These are phyloP conservation scores for Scytalidium sp. DNA, from an alignment of 2,329 filamentous ascomycete species.

Conservation along the genomic window DNA sequence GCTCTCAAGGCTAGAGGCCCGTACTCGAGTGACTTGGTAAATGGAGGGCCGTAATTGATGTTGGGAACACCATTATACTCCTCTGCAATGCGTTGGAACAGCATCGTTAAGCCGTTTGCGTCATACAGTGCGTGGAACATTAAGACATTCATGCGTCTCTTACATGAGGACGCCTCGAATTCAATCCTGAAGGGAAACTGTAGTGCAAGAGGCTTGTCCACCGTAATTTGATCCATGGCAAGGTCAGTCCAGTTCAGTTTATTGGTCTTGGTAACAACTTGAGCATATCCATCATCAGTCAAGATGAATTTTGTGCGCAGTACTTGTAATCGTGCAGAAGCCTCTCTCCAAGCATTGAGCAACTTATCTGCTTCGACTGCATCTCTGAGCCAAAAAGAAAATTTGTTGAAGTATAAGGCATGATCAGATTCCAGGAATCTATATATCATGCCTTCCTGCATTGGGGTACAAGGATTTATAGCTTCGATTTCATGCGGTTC, in stretches of 20 bases:
- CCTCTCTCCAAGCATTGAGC: slow-evolving; percentile 52
- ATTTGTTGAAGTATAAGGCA: slow-evolving; percentile 74
- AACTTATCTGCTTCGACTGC: slow-evolving; percentile 46
- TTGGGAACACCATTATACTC: slow-evolving; percentile 41
- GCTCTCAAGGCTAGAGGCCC: slow-evolving; percentile 59
- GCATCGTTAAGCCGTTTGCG: slow-evolving; percentile 69
- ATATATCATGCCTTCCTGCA: slow-evolving; percentile 85
- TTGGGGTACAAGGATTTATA: slow-evolving; percentile 77
- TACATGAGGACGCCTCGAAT: slow-evolving; percentile 1
- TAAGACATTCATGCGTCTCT: slow-evolving; percentile 51
- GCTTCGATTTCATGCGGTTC: slow-evolving; percentile 58
- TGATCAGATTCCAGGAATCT: slow-evolving; percentile 56
- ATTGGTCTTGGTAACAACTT: slow-evolving; percentile 57
- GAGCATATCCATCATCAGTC: slow-evolving; percentile 73
- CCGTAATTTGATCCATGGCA: slow-evolving; percentile 16
- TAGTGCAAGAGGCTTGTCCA: slow-evolving; percentile 22
- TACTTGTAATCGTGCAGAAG: slow-evolving; percentile 55
- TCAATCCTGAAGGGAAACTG: slow-evolving; percentile 20
- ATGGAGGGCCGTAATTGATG: slow-evolving; percentile 45
- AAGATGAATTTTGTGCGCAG: slow-evolving; percentile 70
- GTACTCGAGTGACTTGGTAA: slow-evolving; percentile 63
- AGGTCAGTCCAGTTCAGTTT: slow-evolving; percentile 41
- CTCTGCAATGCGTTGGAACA: slow-evolving; percentile 57
- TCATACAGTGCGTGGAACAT: slow-evolving; percentile 90
- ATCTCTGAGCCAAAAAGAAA: slow-evolving; percentile 54